Evolutionary conservation across 1,139 yeast species (phyloP).

Genomic region (Sugiyamaella sp.): DNA sequence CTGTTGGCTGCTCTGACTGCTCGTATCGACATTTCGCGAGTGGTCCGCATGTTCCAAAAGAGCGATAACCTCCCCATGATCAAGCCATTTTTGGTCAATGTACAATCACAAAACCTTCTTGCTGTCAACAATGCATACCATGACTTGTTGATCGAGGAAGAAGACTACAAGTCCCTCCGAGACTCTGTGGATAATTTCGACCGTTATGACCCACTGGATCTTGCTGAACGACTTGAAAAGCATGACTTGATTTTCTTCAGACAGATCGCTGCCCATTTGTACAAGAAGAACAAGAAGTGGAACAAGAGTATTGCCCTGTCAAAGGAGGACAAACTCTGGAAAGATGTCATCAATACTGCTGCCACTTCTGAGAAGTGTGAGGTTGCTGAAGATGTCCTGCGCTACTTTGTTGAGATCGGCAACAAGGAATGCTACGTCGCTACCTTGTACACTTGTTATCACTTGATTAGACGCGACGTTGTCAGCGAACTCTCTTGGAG

Average conservation of each 20-base stretch:
- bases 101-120: constrained; percentile 85
- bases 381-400: constrained; percentile 84
- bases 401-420: constrained; percentile 95
- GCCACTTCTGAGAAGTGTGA: constrained; percentile 77
- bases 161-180: constrained; percentile 86
- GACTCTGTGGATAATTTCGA: constrained; percentile 88
- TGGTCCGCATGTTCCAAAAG: constrained; percentile 91
- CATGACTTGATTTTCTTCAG: constrained; percentile 91
- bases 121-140: constrained; percentile 95
- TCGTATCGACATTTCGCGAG: constrained; percentile 92
- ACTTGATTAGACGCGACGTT: constrained; percentile 75
- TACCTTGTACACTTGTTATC: constrained; percentile 83
- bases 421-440: constrained; percentile 96
- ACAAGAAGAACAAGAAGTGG: constrained; percentile 94
- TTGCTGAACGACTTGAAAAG: constrained; percentile 91
- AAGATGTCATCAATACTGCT: constrained; percentile 91
- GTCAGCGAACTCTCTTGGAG: constrained; percentile 92
- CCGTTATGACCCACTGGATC: constrained; percentile 87
- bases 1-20: constrained; percentile 84
- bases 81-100: constrained; percentile 91
- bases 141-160: constrained; percentile 93
- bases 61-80: constrained; percentile 95
- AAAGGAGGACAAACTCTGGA: constrained; percentile 92
- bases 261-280: constrained; percentile 92
- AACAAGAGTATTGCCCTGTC: constrained; percentile 83